A percentile compares a stretch with the other conserved stretches of the same genome.
Evolutionary conservation across 2,329 filamentous ascomycete genomes (phyloP).

Genomic region (Epichloe elymi): DNA sequence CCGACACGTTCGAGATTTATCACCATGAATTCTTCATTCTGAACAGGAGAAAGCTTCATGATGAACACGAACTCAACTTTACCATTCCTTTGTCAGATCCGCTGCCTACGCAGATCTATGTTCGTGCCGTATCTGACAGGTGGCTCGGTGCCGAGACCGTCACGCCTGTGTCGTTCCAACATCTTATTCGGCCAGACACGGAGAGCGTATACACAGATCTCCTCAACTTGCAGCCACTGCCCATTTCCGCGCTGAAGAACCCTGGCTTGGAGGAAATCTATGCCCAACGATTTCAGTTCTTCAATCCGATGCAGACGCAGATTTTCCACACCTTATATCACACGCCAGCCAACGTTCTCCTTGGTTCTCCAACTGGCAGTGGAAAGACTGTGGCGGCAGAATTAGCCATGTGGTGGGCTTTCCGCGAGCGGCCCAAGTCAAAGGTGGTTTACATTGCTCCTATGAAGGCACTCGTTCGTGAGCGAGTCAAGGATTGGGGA

Average conservation of each 20-base stretch:
- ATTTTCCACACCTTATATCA: constrained; percentile 96
- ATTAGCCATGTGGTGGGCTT: constrained; percentile 99
- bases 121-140: constrained; percentile 83
- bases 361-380: constrained; percentile 92
- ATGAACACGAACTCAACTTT: constrained; percentile 96
- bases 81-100: constrained; percentile 93
- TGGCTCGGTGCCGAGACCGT: constrained; percentile 97
- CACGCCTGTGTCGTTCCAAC: constrained; percentile 89
- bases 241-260: constrained; percentile 78
- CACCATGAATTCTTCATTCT: constrained; percentile 97
- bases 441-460: constrained; percentile 99
- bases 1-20: constrained; percentile 93
- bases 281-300: constrained; percentile 77
- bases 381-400: constrained; percentile 96
- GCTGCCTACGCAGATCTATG: constrained; percentile 88
- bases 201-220: constrained; percentile 96
- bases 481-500: constrained; percentile 92
- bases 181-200: constrained; percentile 91
- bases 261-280: constrained; percentile 80
- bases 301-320: constrained; percentile 99
- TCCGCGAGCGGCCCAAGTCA: constrained; percentile 82
- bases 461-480: constrained; percentile 96
- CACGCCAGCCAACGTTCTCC: constrained; percentile 77
- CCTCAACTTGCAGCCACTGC: constrained; percentile 78
- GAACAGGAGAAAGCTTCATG: constrained; percentile 75